Base-by-base conservation (phyloP, 2,329 filamentous ascomycete species). In the Botrytis cinerea region DNA sequence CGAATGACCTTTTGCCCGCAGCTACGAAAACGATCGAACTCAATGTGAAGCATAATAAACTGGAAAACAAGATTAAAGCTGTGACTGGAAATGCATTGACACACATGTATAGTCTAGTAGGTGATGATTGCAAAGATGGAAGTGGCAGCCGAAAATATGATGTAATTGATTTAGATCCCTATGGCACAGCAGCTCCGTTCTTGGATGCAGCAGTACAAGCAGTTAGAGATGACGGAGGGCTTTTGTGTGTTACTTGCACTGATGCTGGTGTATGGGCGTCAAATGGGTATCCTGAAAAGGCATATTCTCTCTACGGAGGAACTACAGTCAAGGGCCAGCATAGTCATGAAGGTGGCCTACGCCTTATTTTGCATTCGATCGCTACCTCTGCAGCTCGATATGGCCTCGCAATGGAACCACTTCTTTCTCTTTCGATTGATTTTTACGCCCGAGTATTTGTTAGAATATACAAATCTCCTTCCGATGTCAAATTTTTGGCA, bases 181-280 rank as follows among this genome's bases (percentile, higher is more conserved):
- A 99, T 79, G 96, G 96, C 60, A 97, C 94, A 0, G 96, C 95
- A 0, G 93, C 93, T 16, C 93, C 93, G 1, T 99, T 99, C 82
- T 87, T 99, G 71, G 96, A 99, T 81, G 91, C 93, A 1, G 94
- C 96, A 1, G 86, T 99, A 14, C 95, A 98, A 83, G 90, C 93
- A 1, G 88, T 98, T 12, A 90, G 87, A 67, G 88, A 92, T 76
- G 93, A 98, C 78, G 95, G 95, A 1, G 96, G 96, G 6, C 86
- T 99, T 57, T 87, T 99, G 7, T 98, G 95, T 81, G 92, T 99
- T 8, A 99, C 96, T 2, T 99, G 96, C 83, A 99, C 96, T 0
- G 96, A 99, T 82, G 95, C 95, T 16, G 94, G 93, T 16, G 93
- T 99, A 3, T 99, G 95, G 88, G 95, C 95, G 1, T 97, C 95